phyloP scores from a whole-genome alignment of 2,329 filamentous ascomycete genomes.

The Colletotrichum sp. region DNA sequence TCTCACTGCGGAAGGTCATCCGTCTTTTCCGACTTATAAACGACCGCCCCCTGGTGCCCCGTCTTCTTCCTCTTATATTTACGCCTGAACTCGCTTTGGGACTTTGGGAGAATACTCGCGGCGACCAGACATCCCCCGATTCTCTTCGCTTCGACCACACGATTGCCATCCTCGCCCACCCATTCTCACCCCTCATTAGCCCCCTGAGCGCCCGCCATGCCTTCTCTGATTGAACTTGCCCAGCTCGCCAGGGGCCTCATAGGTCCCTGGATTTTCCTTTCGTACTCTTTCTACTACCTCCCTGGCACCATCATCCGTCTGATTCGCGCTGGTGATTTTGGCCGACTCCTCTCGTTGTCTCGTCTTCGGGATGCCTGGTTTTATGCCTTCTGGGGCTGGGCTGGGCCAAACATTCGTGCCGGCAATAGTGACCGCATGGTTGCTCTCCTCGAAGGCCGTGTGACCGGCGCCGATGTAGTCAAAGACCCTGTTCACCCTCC shows the following conservation, averaged over 20 bases:
- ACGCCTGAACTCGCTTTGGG: background rate
- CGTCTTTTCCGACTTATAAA: conserved; percentile 3
- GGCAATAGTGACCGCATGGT: conserved; percentile 47
- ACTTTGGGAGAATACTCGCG: background rate
- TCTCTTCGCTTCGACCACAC: background rate
- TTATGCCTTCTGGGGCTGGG: conserved; percentile 61
- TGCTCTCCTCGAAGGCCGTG: conserved; percentile 59
- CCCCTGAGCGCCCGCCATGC: conserved; percentile 24
- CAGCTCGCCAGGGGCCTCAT: conserved; percentile 38
- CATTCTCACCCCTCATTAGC: background rate
- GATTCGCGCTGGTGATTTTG: conserved; percentile 35
- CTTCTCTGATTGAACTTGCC: conserved; percentile 20
- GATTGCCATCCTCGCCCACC: background rate
- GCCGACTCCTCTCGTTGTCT: conserved; percentile 44
- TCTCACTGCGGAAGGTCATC: background rate
- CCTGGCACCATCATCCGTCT: conserved; percentile 54
- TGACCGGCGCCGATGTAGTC: conserved; percentile 39
- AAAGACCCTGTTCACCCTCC: conserved; percentile 37
- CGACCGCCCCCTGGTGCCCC: background rate
- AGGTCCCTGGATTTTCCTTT: conserved; percentile 59
- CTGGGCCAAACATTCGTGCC: conserved; percentile 56
- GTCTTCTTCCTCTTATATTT: background rate
- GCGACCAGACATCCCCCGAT: background rate
- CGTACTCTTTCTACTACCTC: conserved; percentile 51
- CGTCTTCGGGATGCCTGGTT: conserved; percentile 60